Conservation (phyloP, 805 yeast species). For the Candida multigemmis region DNA sequence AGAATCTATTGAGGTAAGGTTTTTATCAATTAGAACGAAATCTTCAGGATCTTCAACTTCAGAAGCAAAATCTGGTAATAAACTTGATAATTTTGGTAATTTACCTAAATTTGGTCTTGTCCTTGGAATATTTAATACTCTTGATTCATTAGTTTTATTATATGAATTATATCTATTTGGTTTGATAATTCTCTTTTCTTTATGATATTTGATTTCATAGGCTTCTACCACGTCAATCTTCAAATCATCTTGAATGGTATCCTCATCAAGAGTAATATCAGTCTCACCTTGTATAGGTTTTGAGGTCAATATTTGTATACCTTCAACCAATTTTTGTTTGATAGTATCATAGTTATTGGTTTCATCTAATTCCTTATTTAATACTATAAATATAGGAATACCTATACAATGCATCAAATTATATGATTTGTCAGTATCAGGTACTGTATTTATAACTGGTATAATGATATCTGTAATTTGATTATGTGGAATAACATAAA, state of each 20-base stretch:
- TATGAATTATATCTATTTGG: conserved; percentile 8
- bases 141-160: conserved; percentile 12
- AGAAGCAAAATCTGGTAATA: conserved; percentile 12
- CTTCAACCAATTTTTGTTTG: conserved; percentile 44
- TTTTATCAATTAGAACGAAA: too few relatives aligned
- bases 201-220: conserved; percentile 1
- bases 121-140: conserved; percentile 37
- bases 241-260: conserved; percentile 25
- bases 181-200: conserved; percentile 17
- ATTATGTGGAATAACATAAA: conserved; percentile 49
- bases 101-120: conserved; percentile 30
- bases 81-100: conserved; percentile 23
- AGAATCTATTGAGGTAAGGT: too few relatives aligned
- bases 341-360: conserved; percentile 48
- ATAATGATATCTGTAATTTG: conserved; percentile 32
- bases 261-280: conserved; percentile 14
- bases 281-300: too few relatives aligned
- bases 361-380: conserved; percentile 38
- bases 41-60: conserved; percentile 6
- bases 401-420: conserved; percentile 50
- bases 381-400: conserved; percentile 63
- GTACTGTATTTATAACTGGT: conserved; percentile 47
- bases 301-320: conserved; percentile 14
- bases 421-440: conserved; percentile 26
- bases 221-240: conserved; percentile 9